Evolutionary conservation across 768 basidiomycete genomes (phyloP).

Genomic region (Butyriboletus loyo): DNA sequence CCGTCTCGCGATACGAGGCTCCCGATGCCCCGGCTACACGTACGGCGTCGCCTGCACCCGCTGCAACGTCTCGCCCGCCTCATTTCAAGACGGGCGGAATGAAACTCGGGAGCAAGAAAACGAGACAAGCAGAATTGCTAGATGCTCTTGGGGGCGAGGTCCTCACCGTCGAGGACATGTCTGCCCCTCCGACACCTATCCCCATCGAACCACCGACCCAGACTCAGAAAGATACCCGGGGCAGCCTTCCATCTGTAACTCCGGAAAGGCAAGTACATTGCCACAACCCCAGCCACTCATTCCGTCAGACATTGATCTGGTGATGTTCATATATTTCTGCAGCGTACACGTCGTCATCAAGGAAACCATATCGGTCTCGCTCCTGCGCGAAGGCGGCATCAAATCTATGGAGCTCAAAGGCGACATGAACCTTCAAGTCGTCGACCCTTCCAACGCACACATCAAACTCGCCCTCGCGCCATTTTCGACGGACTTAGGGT

Average conservation of each 20-base stretch:
- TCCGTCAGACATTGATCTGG: not conserved
- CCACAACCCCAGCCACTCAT: not conserved
- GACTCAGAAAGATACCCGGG: conserved; percentile 47
- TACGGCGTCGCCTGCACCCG: conserved; percentile 42
- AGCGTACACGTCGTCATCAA: conserved; percentile 87
- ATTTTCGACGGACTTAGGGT: conserved; percentile 55
- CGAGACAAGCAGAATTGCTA: conserved; percentile 81
- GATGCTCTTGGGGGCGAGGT: conserved; percentile 84
- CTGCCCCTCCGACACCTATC: conserved; percentile 49
- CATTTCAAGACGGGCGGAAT: conserved; percentile 94
- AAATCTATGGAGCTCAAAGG: conserved; percentile 90
- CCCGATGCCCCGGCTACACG: conserved; percentile 49
- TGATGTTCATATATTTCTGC: not conserved
- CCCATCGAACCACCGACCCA: conserved; percentile 44
- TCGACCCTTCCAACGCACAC: conserved; percentile 70
- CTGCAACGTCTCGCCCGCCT: conserved; percentile 56
- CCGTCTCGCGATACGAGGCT: conserved; percentile 69
- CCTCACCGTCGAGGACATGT: conserved; percentile 50
- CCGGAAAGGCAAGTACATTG: conserved; percentile 59
- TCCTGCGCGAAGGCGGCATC: conserved; percentile 89
- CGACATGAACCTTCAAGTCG: conserved; percentile 88
- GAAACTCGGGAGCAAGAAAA: conserved; percentile 94
- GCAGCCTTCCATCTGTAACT: conserved; percentile 71
- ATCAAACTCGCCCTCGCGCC: conserved; percentile 65
- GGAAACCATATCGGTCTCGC: conserved; percentile 75